Evolutionary conservation across 306 rosid species (phyloP).

Genomic region (Quercus aquifolioides): DNA sequence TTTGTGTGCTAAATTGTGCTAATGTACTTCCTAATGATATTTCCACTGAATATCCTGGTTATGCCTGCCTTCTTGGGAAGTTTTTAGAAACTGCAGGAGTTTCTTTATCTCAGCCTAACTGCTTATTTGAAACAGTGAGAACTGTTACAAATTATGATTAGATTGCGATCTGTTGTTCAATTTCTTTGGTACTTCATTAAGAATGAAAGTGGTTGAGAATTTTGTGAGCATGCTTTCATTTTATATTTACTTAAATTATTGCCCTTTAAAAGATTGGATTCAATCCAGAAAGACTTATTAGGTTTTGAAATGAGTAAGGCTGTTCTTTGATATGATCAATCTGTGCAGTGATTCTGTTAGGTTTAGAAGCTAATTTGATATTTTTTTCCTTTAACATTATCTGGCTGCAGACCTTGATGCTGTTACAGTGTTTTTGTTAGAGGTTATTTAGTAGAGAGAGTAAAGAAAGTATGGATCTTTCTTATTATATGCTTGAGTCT

Average conservation of each 20-base stretch:
- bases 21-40: constrained; percentile 66
- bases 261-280: neutral
- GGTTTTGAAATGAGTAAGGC: neutral
- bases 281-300: neutral
- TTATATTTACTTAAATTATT: neutral
- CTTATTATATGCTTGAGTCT: constrained; percentile 5
- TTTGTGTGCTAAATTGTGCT: constrained; percentile 57
- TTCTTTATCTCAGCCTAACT: constrained; percentile 72
- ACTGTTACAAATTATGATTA: constrained; percentile 7
- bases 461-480: constrained; percentile 51
- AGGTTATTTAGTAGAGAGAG: constrained; percentile 37
- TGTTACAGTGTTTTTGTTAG: constrained; percentile 68
- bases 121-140: constrained; percentile 77
- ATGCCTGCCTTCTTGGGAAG: constrained; percentile 95
- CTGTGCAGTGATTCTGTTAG: neutral
- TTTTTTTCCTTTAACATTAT: constrained; percentile 16
- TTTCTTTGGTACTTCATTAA: constrained; percentile 8
- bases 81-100: constrained; percentile 69
- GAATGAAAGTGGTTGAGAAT: neutral
- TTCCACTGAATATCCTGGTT: constrained; percentile 71
- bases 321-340: neutral
- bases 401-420: constrained; percentile 86
- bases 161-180: constrained; percentile 12
- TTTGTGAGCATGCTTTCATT: neutral
- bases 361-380: constrained; percentile 9